Evolutionary conservation across 1,139 yeast species (phyloP), one percentile per base, ranked within the genome.

Genomic region (Candida sp.): DNA sequence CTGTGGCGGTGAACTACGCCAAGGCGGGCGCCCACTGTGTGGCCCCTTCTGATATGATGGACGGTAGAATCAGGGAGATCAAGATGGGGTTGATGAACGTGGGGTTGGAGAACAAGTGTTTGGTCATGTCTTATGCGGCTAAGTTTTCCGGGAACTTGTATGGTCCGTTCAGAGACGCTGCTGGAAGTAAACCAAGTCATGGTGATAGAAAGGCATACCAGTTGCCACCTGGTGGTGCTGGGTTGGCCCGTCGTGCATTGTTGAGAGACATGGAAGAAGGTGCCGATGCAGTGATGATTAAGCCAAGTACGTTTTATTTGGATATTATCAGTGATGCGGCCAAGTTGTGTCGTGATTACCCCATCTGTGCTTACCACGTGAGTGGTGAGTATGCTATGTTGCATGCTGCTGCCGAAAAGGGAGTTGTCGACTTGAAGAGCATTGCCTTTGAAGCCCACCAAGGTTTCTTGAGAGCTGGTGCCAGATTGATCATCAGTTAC

Each of bases 21-120:
- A 83, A 80, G 61, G 98, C 99, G 0, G 99, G 98, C 48, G 98
- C 97, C 2, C 81, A 94, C 66, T 88, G 92, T 50, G 97, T 94
- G 38, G 98, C 99, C 1, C 99, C 99, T 17, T 88, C 96, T 11
- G 99, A 94, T 68, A 94, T 96, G 99, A 87, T 93, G 66, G 99
- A 94, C 67, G 99, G 99, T 25, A 83, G 99, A 63, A 85, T 96
- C 58, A 79, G 81, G 55, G 98, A 91, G 50, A 94, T 94, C 69
- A 94, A 96, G 69, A 73, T 77, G 48, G 98, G 97, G 1, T 78
- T 94, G 42, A 85, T 94, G 49, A 85, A 85, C 45, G 93, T 90
- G n/a, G 88, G 86, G 23, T 70, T 94, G 52, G 97, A 97, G 27
- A 96, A 94, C 71, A 85, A 87, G 66, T 86, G 93, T 51, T 84